Conservation (phyloP, 1,284 basidiomycete genomes). For the Tremellales sp. region DNA sequence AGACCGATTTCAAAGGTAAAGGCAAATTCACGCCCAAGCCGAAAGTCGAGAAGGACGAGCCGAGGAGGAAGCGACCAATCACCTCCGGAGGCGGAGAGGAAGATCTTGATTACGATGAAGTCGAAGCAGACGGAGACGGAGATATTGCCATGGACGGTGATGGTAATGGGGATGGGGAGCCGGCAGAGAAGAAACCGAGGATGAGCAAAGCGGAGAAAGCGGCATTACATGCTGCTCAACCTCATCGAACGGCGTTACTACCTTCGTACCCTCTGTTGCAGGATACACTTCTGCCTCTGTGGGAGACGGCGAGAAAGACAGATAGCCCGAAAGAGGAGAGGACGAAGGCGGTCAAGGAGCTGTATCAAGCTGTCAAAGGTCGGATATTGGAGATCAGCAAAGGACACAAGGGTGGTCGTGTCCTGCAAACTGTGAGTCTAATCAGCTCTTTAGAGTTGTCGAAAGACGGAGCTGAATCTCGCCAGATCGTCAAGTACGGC, state of each 20-base stretch:
- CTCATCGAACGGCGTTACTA: conserved; percentile 63
- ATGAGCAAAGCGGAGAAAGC: conserved; percentile 37
- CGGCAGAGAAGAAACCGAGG: conserved; percentile 27
- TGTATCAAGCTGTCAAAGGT: conserved; percentile 71
- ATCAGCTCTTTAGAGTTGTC: too few species aligned
- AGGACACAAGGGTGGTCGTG: conserved; percentile 84
- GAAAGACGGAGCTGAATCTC: conserved; percentile 9
- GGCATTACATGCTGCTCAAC: conserved; percentile 45
- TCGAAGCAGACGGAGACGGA: conserved; percentile 34
- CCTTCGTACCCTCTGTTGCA: conserved; percentile 67
- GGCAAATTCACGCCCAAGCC: conserved; percentile 2
- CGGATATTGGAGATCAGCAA: conserved; percentile 76
- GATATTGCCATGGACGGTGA: conserved; percentile 11
- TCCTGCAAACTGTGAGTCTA: conserved; percentile 68
- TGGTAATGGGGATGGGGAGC: conserved; percentile 4
- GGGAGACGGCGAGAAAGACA: conserved; percentile 74
- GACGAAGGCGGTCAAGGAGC: conserved; percentile 62
- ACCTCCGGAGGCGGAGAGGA: conserved; percentile 37
- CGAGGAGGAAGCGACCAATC: conserved; percentile 32
- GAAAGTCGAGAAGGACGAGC: conserved; percentile 18
- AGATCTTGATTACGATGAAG: conserved; percentile 34
- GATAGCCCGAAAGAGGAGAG: conserved; percentile 67
- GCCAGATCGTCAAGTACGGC: conserved; percentile 69
- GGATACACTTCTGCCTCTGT: conserved; percentile 64
- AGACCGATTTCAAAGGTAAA: not conserved